phyloP scores from a whole-genome alignment of 169 alveolate genomes.

The Plasmodium gaboni region DNA sequence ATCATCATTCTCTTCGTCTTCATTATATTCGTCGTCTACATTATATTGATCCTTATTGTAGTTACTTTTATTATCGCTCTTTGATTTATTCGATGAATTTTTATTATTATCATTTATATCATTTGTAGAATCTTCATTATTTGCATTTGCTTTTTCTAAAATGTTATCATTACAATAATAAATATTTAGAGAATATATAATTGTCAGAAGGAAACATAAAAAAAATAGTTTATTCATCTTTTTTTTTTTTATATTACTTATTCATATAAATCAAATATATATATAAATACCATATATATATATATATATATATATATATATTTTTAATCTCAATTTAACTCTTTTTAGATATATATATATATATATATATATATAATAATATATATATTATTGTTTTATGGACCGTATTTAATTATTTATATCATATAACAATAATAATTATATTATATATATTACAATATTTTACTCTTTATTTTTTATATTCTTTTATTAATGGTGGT shows the following conservation, averaged over 20 bases:
- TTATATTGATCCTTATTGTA: not conserved
- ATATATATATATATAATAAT: no score
- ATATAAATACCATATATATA: slow-evolving; percentile 1
- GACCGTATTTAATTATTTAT: no score
- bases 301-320: slow-evolving; percentile 21
- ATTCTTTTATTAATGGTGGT: no score
- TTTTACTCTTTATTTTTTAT: no score
- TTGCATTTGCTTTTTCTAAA: not conserved
- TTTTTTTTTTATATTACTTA: slow-evolving; percentile 24
- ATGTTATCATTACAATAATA: slow-evolving; percentile 21
- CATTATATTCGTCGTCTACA: slow-evolving; percentile 8
- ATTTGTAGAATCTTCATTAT: slow-evolving; percentile 6
- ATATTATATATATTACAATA: no score
- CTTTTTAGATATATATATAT: no score
- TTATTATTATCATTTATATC: slow-evolving; percentile 2
- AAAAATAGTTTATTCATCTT: slow-evolving; percentile 53
- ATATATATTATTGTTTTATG: no score
- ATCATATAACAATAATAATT: no score
- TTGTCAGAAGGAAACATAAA: slow-evolving; percentile 22
- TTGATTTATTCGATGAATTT: slow-evolving; percentile 13
- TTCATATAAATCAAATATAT: not conserved
- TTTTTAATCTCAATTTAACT: not conserved
- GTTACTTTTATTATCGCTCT: slow-evolving; percentile 1
- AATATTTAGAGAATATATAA: slow-evolving; percentile 25
- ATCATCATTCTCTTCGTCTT: slow-evolving; percentile 4